Evolutionary conservation across 2,329 filamentous ascomycete genomes (phyloP).

Genomic region (Aschersonia sp.): DNA sequence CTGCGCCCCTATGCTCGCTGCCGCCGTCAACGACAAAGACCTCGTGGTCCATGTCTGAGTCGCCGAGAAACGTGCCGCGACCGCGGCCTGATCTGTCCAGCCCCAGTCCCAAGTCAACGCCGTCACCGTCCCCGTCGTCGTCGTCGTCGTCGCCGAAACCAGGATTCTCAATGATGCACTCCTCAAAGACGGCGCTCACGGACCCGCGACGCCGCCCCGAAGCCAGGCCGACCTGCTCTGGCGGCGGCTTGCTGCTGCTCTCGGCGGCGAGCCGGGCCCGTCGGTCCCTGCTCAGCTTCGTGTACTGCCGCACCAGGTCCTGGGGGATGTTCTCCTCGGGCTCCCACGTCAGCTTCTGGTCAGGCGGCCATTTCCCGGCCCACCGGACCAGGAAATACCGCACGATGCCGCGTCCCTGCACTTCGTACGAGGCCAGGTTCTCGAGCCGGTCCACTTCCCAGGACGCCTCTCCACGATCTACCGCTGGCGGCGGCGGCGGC

Average conservation of each 20-base stretch:
- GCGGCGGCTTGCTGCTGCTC: background rate
- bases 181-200: background rate
- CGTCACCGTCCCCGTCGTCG: background rate
- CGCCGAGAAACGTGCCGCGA: background rate
- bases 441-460: constrained; percentile 32
- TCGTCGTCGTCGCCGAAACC: background rate
- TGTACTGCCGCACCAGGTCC: constrained; percentile 25
- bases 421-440: constrained; percentile 22
- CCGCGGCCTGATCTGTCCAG: background rate
- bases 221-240: background rate
- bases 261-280: constrained; percentile 2
- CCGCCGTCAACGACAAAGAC: background rate
- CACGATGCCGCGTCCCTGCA: constrained; percentile 18
- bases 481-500: background rate
- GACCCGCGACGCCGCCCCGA: too few species aligned
- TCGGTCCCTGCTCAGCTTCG: constrained; percentile 14
- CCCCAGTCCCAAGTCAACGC: too few species aligned
- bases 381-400: constrained; percentile 39
- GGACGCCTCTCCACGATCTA: constrained; percentile 8
- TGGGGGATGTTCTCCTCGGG: constrained; percentile 34
- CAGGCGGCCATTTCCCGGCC: constrained; percentile 40
- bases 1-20: background rate
- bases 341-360: constrained; percentile 44
- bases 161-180: background rate
- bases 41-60: background rate